A percentile compares a stretch with the other conserved stretches of the same genome.
phyloP scores from a whole-genome alignment of 2,329 filamentous ascomycete species.

The Fusarium sulawesiense region DNA sequence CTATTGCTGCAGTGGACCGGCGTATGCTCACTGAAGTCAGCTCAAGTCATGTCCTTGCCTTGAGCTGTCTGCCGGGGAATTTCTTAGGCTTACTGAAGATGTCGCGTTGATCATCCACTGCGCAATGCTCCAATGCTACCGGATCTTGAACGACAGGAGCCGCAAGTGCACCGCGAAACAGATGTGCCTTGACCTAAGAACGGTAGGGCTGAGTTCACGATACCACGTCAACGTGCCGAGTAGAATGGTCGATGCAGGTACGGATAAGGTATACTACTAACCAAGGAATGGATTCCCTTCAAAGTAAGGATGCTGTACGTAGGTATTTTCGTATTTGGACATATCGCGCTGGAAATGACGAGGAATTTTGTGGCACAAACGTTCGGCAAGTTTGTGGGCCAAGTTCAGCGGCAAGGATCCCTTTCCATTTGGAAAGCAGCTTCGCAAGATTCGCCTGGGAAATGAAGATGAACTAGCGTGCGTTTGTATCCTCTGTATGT shows the following conservation, averaged over 20 bases:
- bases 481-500: slow-evolving; percentile 25
- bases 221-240: slow-evolving; percentile 35
- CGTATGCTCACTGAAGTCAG: slow-evolving; percentile 15
- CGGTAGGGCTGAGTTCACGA: slow-evolving; percentile 39
- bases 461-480: slow-evolving; percentile 42
- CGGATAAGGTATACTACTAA: slow-evolving; percentile 15
- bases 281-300: slow-evolving; percentile 24
- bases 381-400: slow-evolving; percentile 32
- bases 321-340: slow-evolving; percentile 38
- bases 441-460: slow-evolving; percentile 33
- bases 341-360: slow-evolving; percentile 24
- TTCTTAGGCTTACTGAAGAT: slow-evolving; percentile 20
- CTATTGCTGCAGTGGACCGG: slow-evolving; percentile 21
- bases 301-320: slow-evolving; percentile 25
- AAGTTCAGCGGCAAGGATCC: slow-evolving; percentile 40
- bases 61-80: slow-evolving; percentile 25
- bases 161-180: slow-evolving; percentile 34
- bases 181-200: slow-evolving; percentile 24
- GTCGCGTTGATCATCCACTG: slow-evolving; percentile 32
- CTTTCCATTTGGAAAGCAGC: slow-evolving; percentile 28
- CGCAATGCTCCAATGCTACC: slow-evolving; percentile 32
- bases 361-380: slow-evolving; percentile 34
- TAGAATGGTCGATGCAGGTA: slow-evolving; percentile 21
- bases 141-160: slow-evolving; percentile 30
- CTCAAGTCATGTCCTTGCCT: slow-evolving; percentile 6